Conservation (phyloP, 345 rosid genomes). For the Populus davidiana region DNA sequence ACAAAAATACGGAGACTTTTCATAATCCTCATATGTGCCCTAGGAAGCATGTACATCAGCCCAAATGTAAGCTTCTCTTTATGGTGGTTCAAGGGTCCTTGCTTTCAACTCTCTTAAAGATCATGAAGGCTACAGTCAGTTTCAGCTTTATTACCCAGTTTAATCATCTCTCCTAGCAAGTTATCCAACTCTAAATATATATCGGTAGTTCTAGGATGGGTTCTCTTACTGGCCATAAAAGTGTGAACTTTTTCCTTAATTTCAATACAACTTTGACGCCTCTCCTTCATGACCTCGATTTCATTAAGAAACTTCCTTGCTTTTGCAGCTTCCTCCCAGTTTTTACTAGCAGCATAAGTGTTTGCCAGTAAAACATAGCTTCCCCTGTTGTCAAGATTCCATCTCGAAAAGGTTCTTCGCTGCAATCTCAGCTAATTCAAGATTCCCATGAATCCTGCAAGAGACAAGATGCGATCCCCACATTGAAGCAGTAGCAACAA, state of each 20-base stretch:
- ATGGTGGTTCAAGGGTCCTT: slow-evolving; percentile 56
- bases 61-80: slow-evolving; percentile 70
- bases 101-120: slow-evolving; percentile 52
- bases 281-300: slow-evolving; percentile 51
- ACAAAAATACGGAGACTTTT: slow-evolving; percentile 71
- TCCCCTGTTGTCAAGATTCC: slow-evolving; percentile 76
- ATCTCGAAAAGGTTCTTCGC: slow-evolving; percentile 58
- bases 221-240: slow-evolving; percentile 58
- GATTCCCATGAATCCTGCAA: slow-evolving; percentile 55
- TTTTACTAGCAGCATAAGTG: slow-evolving; percentile 51
- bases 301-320: slow-evolving; percentile 59
- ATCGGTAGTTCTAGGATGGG: slow-evolving; percentile 56
- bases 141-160: slow-evolving; percentile 46
- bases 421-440: slow-evolving; percentile 66
- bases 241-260: slow-evolving; percentile 57
- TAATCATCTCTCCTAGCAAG: slow-evolving; percentile 48
- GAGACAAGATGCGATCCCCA: slow-evolving; percentile 87
- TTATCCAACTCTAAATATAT: slow-evolving; percentile 44
- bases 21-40: slow-evolving; percentile 60
- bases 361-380: slow-evolving; percentile 68
- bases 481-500: slow-evolving; percentile 60
- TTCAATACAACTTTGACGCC: slow-evolving; percentile 80
- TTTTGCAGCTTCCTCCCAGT: slow-evolving; percentile 62
- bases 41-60: slow-evolving; percentile 42
- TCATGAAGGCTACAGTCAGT: slow-evolving; percentile 54